Conservation (phyloP, 306 rosid genomes). For the Vicia sativa region DNA sequence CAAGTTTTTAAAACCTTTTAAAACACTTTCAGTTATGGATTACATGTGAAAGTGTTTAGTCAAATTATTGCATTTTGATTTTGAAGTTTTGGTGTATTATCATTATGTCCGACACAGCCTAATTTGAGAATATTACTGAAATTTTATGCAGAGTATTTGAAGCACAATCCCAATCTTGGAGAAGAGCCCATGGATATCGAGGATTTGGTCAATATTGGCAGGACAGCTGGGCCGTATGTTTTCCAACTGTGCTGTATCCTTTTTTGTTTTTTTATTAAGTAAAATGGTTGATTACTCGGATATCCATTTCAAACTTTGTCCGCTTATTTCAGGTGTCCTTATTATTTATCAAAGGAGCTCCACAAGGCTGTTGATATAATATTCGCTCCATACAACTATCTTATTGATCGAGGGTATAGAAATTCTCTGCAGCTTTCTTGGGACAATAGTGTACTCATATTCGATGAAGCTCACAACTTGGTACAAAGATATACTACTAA, state of each 20-base stretch:
- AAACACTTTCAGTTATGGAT: constrained; percentile 24
- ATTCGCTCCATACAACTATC: constrained; percentile 95
- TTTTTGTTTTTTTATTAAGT: constrained; percentile 8
- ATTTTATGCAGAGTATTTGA: constrained; percentile 65
- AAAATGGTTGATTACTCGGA: constrained; percentile 35
- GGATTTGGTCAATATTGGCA: constrained; percentile 90
- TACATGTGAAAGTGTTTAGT: constrained; percentile 32
- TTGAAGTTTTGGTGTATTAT: constrained; percentile 30
- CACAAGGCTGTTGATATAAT: constrained; percentile 80
- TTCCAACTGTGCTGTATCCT: constrained; percentile 35
- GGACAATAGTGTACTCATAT: constrained; percentile 81
- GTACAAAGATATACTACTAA: constrained; percentile 48
- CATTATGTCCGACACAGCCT: constrained; percentile 32
- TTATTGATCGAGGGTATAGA: constrained; percentile 74
- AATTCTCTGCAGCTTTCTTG: constrained; percentile 59
- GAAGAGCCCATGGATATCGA: constrained; percentile 93
- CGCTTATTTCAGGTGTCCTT: constrained; percentile 77
- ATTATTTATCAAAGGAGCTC: constrained; percentile 83
- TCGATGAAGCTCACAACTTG: constrained; percentile 98
- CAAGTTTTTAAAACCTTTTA: constrained; percentile 35
- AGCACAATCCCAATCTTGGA: constrained; percentile 77
- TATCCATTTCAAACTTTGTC: constrained; percentile 34
- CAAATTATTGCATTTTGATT: constrained; percentile 27
- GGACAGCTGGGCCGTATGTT: constrained; percentile 82
- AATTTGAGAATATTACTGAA: constrained; percentile 32